Evolutionary conservation across 805 yeast genomes (phyloP), one percentile per base, ranked within the genome.

Genomic region (Hanseniaspora jakobsenii): DNA sequence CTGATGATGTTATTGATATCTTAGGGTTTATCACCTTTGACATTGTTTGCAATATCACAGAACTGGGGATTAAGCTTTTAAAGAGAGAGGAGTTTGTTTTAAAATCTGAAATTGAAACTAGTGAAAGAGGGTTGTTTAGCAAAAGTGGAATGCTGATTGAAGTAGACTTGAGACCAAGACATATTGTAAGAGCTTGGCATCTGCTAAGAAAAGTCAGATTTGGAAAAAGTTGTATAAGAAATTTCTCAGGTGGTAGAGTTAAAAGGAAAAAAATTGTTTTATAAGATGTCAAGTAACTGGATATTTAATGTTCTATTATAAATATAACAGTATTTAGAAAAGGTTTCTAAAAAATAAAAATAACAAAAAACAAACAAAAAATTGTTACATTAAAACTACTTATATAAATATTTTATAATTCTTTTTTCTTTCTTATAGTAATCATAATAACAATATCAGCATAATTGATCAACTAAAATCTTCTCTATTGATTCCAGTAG

Each of bases 1-100:
- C 82, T 57, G 98, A 91, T 62, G 98, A 91, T 66, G 95, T 91
- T 21, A 78, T 91, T 51, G 98, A 91, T 66, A 91, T 89, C 30
- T 65, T 91, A 27, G 98, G 98, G 22, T 91, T 91, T 56, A 63
- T 91, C 44, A 91, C 98, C 1, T 91, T 91, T 66, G 98, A 91
- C 60, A 86, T 89, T 60, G 98, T 91, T 2, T 93, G 97, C 55
- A 78, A 89, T 7, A 63, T 91, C 41, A 91, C 98, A 0, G 97
- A 89, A 62, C 82, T 79, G 53, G 97, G 97, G 1, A 69, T 89
- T 59, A 73, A 71, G 48, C 78, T 91, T 27, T 86, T 87, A 53
- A 73, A 71, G 43, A 70, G 74, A 21, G 86, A 83, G 55, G 79
- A 78, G 48, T 61, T 63, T 36, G 56, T 76, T 36, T 63, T 60